These are phyloP conservation scores for Cyanidioschyzon merolae DNA, from an alignment of 23 red algal species.

Conservation along the genomic window DNA sequence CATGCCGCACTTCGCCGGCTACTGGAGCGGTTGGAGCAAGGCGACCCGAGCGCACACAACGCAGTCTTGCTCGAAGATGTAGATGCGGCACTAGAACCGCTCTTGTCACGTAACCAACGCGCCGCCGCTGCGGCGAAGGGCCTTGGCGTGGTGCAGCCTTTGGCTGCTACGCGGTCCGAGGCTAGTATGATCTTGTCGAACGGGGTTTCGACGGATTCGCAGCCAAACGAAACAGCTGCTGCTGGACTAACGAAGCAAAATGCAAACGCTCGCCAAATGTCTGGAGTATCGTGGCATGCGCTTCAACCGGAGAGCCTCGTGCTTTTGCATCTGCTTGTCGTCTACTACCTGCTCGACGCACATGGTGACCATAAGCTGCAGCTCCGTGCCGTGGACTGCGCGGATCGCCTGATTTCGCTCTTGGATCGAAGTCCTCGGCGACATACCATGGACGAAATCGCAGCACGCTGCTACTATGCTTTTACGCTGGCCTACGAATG, in stretches of 20 bases:
- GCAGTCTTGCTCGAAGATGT: not conserved
- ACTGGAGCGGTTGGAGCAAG: not conserved
- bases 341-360: conserved; percentile 50
- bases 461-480: conserved; percentile 70
- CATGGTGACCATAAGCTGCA: conserved; percentile 15
- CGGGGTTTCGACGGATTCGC: not conserved
- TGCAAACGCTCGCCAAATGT: not conserved
- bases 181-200: not conserved
- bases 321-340: conserved; percentile 62
- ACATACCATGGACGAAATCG: conserved; percentile 76
- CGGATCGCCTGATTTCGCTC: conserved; percentile 36
- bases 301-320: conserved; percentile 50
- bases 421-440: conserved; percentile 48
- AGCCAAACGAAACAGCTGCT: not conserved
- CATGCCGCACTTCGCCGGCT: not conserved
- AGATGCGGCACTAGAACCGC: not conserved
- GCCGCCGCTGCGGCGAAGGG: not conserved
- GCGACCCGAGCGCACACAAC: not conserved
- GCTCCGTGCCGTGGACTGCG: conserved; percentile 29
- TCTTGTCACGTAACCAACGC: not conserved
- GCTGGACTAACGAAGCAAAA: not conserved
- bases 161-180: not conserved
- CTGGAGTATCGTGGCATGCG: not conserved
- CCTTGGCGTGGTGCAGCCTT: not conserved
- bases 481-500: conserved; percentile 62